Evolutionary conservation across 176 grass and related monocot genomes (phyloP).

Genomic region (Oryza glaberrima): DNA sequence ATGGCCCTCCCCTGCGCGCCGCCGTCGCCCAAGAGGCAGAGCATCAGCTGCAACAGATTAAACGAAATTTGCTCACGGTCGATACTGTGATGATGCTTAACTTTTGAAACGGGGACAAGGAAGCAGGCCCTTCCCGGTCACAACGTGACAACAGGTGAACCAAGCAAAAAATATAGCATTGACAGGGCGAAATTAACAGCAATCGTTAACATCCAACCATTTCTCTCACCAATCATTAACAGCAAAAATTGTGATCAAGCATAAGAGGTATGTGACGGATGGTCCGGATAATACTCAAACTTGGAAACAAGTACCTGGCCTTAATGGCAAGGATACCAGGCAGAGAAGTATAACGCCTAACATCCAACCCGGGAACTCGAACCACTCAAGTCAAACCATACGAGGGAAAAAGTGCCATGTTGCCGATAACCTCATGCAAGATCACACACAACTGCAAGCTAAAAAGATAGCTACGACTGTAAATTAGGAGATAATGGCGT

Average conservation of each 20-base stretch:
- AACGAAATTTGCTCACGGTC: not conserved
- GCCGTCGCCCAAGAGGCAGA: no score
- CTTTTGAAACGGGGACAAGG: not conserved
- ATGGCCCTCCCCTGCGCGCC: no score
- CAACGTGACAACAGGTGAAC: not conserved
- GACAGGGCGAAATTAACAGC: not conserved
- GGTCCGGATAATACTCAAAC: constrained; percentile 20
- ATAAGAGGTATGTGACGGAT: not conserved
- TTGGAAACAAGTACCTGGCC: constrained; percentile 30
- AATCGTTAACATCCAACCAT: not conserved
- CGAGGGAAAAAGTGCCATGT: constrained; percentile 31
- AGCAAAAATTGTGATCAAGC: constrained; percentile 28
- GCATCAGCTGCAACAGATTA: no score
- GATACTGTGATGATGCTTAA: not conserved
- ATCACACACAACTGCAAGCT: constrained; percentile 32
- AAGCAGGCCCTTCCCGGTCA: not conserved
- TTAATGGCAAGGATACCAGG: constrained; percentile 10
- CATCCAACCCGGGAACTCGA: constrained; percentile 36
- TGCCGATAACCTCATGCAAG: constrained; percentile 30
- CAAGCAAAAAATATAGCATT: not conserved
- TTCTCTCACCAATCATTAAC: constrained; percentile 8
- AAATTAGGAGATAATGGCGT: constrained; percentile 58
- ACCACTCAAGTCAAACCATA: constrained; percentile 39
- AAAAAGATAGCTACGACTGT: not conserved
- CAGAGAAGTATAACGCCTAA: constrained; percentile 22